Base-by-base conservation (phyloP, 257 asterid species). In the Salvia rosmarinus region DNA sequence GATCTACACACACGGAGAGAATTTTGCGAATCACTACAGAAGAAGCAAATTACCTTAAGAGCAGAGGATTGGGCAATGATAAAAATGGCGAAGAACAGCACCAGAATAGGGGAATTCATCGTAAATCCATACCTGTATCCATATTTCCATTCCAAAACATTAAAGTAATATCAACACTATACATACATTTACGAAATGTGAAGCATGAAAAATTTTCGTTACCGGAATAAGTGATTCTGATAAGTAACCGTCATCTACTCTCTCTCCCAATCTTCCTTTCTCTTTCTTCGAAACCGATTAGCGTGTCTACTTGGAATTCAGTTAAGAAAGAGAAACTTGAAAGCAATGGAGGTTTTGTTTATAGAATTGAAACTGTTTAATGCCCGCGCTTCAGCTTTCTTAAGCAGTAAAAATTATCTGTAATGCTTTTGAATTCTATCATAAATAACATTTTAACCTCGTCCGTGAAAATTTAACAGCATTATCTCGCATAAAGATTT, bases 51-150 rank as follows among this genome's bases (percentile, higher is more conserved):
- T 69, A 88, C 96, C 98, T 90, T 64, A 17, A 79, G 75, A 75
- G 96, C 98, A 21, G 80, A 77, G 50, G 80, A 75, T 76, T 42
- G 59, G 28, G 75, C 76, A 28, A 85, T 46, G 35, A 89, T 74
- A 57, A 86, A n/a, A 72, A 70, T 8, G 63, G 80, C 83, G 35
- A 82, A 30, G 42, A 86, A 75, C 77, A 87, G 78, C 74, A 73
- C 42, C 49, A 71, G 23, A 44, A 74, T 5, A 47, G 8, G 32
- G n/a, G 79, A 70, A 37, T 75, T 80, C 87, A 82, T 89, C 62
- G 3, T 49, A 17, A 59, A 20, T 67, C 73, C 69, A 77, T 61
- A 6, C 61, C 78, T 79, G 79, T 68, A 67, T 49, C 55, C 72
- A 37, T 30, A 30, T 10, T 72, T 59, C 56, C 4, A 57, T 46